Evolutionary conservation across 345 rosid genomes (phyloP), one percentile per base, ranked within the genome.

Genomic region (Balakata baccata): DNA sequence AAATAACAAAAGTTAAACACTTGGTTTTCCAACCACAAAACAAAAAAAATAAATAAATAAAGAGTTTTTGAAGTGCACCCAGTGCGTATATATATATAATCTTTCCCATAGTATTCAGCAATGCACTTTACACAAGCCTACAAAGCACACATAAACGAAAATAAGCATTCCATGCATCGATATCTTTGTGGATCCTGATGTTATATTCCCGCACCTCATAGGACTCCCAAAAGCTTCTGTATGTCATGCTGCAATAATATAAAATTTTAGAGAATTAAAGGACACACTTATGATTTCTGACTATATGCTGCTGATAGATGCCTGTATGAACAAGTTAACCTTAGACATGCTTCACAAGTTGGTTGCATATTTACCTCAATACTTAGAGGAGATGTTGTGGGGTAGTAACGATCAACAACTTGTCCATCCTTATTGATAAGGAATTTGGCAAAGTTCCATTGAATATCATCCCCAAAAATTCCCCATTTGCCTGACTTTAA

Each of bases 181-280:
- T 20, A 66, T 20, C 14, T n/a, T 20, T n/a, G 13, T 4, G 22
- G 12, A n/a, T 0, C 13, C 39, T 29, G 77, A 66, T 46, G 18
- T 41, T 6, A 54, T 67, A 62, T 52, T 66, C 6, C 64, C 59
- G 54, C 17, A 69, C 11, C 38, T 67, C 50, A 76, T 14, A 14
- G 22, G 11, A 82, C 51, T 34, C 77, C 85, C 82, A 88, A 68
- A 51, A 89, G 86, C 80, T 85, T 85, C 83, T 81, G 86, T 47
- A 91, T 81, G 80, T 86, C 88, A 79, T 69, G 80, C 91, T 89
- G 85, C 86, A 81, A 75, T 18, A 47, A 71, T 47, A n/a, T 37
- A 3, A 45, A 69, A 10, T 50, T 39, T 64, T 63, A 58, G 43
- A 29, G 70, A 37, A 64, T 41, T 45, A 29, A 14, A 54, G 9